Evolutionary conservation across 495 filamentous ascomycete species (phyloP), one percentile per base, ranked within the genome.

Genomic region (Aspergillus nidulans): DNA sequence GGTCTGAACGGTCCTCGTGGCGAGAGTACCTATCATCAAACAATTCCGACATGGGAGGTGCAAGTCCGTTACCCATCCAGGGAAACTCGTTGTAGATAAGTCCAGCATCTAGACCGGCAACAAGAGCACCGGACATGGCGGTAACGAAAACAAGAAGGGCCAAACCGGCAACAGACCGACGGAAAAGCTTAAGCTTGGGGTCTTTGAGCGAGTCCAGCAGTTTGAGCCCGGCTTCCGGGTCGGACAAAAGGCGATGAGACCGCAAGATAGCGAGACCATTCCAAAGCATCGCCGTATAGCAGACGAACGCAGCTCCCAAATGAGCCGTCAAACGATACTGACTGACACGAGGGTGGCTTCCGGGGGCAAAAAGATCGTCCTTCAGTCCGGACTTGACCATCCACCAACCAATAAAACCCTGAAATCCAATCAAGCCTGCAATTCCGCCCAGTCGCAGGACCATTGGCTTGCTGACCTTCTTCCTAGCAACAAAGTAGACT

Each of bases 21-120:
- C 89, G 89, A 19, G 85, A 89, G 79, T 97, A 98, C 73, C 91
- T 92, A 39, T 81, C 73, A 61, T 88, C 83, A 63, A 90, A 90
- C 8, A 98, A 83, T 68, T 98, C 94, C 1, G 80, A 74, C 53
- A 76, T 82, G 1, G 94, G 95, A 9, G 94, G 94, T 3, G 87
- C 76, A 26, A 91, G 77, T 1, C 90, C 90, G 1, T 78, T 71
- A 25, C 95, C 94, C 94, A 98, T 98, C 64, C 81, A 89, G 1
- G 95, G 95, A 66, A 97, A 97, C 63, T 97, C 90, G 66, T 97
- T 97, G 76, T 98, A 98, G 65, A 98, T 96, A 15, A 98, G 75
- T 12, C 94, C 94, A 13, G 94, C 94, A 64, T 98, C 94, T 20
- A 98, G 83, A 25, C 94, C 94, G 1, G 94, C 94, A 24, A 98